A percentile compares a stretch with the other conserved stretches of the same genome.
These are phyloP conservation scores for Colletotrichum salicis DNA, from an alignment of 2,329 filamentous ascomycete species.

Conservation along the genomic window DNA sequence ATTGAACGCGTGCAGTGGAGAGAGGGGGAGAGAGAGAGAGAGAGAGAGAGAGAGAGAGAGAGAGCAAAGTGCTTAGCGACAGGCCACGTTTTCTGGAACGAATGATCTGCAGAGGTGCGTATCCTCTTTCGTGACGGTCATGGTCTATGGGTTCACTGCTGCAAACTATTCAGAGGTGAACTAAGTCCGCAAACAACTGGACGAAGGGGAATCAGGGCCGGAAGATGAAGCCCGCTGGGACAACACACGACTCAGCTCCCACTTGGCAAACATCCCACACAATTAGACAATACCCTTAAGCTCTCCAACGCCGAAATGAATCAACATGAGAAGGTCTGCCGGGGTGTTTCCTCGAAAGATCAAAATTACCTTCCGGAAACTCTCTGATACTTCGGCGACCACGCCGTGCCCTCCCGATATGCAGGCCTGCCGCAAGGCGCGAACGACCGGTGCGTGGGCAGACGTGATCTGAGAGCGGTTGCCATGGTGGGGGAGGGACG, in stretches of 20 bases:
- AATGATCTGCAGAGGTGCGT: conserved; percentile 11
- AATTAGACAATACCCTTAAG: not conserved
- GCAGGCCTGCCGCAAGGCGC: conserved; percentile 6
- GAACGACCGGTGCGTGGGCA: not conserved
- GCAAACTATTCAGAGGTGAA: not conserved
- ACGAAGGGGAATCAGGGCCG: not conserved
- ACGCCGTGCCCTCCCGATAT: not conserved
- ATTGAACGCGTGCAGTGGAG: conserved; percentile 17
- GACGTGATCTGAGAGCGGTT: conserved; percentile 3
- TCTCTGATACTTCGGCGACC: not conserved
- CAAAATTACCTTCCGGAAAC: conserved; percentile 10
- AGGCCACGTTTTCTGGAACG: conserved; percentile 11
- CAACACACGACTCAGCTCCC: not conserved
- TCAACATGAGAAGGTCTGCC: not conserved
- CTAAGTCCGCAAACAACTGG: not conserved
- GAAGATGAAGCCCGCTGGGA: not conserved
- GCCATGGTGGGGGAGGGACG: not conserved
- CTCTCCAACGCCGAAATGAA: not conserved
- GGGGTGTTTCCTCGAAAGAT: not conserved
- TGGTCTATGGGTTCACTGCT: not conserved
- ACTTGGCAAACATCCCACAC: not conserved
- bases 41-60: conserved; percentile 1
- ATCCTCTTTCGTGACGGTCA: not conserved
- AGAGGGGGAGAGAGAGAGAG: not conserved
- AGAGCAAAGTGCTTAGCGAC: not conserved